Conservation (phyloP, 192 early-diverging fungal genomes). For the Cetraspora pellucida region DNA sequence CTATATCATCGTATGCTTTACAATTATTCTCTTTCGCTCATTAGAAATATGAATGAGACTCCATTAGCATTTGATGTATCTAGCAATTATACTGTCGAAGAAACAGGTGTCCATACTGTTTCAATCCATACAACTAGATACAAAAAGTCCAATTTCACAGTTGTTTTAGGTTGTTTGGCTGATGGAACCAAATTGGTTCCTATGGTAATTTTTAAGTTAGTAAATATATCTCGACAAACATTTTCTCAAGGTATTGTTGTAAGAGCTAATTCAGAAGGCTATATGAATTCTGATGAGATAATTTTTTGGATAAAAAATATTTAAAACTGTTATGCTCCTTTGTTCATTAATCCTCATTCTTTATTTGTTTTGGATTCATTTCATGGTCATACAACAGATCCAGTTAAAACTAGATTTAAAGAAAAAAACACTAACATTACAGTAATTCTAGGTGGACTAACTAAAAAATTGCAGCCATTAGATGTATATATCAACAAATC, state of each 20-base stretch:
- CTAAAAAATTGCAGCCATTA: background rate
- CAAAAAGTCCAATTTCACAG: constrained; percentile 4
- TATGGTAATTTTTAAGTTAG: constrained; percentile 1
- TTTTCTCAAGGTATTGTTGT: background rate
- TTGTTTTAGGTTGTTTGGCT: constrained; percentile 10
- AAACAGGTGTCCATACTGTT: background rate
- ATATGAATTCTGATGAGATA: constrained; percentile 4
- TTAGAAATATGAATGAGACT: constrained; percentile 19
- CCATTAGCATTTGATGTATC: constrained; percentile 18
- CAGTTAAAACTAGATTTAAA: background rate
- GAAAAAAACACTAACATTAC: background rate
- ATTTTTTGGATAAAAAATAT: constrained; percentile 4
- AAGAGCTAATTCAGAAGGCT: background rate
- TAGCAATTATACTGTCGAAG: background rate
- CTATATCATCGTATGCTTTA: background rate
- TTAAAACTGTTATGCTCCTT: background rate
- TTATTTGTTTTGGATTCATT: constrained; percentile 12
- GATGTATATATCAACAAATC: constrained; percentile 6
- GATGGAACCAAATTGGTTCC: constrained; percentile 1
- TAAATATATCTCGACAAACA: background rate
- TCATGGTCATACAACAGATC: too few relatives aligned
- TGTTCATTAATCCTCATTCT: constrained; percentile 7
- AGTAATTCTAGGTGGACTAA: constrained; percentile 15
- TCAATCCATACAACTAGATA: too few relatives aligned
- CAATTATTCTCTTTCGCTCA: constrained; percentile 1